Evolutionary conservation across 2,329 filamentous ascomycete species (phyloP), one percentile per base, ranked within the genome.

Genomic region (Ilyonectria destructans): DNA sequence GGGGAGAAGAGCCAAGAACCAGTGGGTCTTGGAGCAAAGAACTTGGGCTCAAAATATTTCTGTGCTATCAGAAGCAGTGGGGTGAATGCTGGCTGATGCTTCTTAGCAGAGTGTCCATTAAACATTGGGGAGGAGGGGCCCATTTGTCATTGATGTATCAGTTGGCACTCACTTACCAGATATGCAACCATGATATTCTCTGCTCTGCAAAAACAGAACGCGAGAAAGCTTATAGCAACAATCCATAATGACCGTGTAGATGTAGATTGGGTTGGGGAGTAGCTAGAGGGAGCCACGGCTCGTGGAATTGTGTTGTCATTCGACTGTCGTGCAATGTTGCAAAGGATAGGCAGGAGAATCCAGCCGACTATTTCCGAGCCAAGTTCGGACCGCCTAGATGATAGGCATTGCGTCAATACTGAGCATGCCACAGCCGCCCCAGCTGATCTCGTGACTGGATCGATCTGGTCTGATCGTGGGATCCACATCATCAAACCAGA

Each of bases 21-120:
- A 3, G 54, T 35, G 0, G 31, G 17, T 46, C 17, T 21, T 1
- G 35, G 54, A 43, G 12, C 13, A 5, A 6, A 26, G 13, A 48
- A 6, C 13, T 37, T 31, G 8, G n/a, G 13, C 13, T 58, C 43
- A 1, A 63, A 23, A n/a, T 67, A 49, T 2, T 19, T 55, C 13
- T 76, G 69, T 3, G 55, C 57, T 6, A 37, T 17, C 4, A 77
- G 57, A 8, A 78, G 31, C 1, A 79, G 31, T 3, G 77, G 77
- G 0, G 72, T 73, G 13, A 79, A 58, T 2, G 62, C 45, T 1
- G 77, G 74, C 77, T 79, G 7, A 5, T 13, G 3, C 4, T 6
- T 15, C 52, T 45, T 54, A 57, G 56, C 4, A 26, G 2, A 31
- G 26, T 26, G 26, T 26, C 26, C 26, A 26, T 26, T 6, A 26